A percentile compares a stretch with the other conserved stretches of the same genome.
These are phyloP conservation scores for Nepenthes mirabilis DNA, from an alignment of 148 eudicot species.

Conservation along the genomic window DNA sequence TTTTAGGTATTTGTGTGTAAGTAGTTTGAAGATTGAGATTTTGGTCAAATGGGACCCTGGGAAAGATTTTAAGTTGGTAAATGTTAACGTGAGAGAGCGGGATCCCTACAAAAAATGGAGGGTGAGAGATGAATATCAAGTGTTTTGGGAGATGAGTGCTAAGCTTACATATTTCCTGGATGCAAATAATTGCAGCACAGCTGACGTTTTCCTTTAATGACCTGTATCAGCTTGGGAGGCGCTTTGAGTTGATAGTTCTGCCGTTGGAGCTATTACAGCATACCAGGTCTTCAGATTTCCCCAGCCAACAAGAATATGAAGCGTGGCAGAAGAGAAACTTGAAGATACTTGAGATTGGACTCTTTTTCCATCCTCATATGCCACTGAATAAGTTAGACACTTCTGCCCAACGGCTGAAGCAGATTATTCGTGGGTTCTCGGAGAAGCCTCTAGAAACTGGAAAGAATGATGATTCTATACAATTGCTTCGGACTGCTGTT, in stretches of 20 bases:
- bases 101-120: too few relatives aligned
- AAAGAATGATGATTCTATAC: constrained; percentile 62
- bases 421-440: constrained; percentile 44
- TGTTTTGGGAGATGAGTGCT: neutral
- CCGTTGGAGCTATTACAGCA: constrained; percentile 87
- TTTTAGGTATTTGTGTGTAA: too few relatives aligned
- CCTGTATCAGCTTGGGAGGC: constrained; percentile 65
- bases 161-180: neutral
- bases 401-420: constrained; percentile 40
- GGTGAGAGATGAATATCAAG: neutral
- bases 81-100: too few relatives aligned
- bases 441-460: constrained; percentile 63
- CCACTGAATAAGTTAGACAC: constrained; percentile 52
- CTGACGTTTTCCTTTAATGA: neutral
- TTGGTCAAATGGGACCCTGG: too few relatives aligned
- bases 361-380: constrained; percentile 57
- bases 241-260: constrained; percentile 64
- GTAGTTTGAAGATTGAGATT: too few relatives aligned
- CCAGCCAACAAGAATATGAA: constrained; percentile 55
- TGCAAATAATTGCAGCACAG: neutral
- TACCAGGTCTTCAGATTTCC: constrained; percentile 62
- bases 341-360: constrained; percentile 83
- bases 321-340: constrained; percentile 66
- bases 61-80: too few relatives aligned
- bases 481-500: constrained; percentile 35